Evolutionary conservation across 177 flowering plant genomes (phyloP), one percentile per base, ranked within the genome.

Genomic region (Vitis hybrid): DNA sequence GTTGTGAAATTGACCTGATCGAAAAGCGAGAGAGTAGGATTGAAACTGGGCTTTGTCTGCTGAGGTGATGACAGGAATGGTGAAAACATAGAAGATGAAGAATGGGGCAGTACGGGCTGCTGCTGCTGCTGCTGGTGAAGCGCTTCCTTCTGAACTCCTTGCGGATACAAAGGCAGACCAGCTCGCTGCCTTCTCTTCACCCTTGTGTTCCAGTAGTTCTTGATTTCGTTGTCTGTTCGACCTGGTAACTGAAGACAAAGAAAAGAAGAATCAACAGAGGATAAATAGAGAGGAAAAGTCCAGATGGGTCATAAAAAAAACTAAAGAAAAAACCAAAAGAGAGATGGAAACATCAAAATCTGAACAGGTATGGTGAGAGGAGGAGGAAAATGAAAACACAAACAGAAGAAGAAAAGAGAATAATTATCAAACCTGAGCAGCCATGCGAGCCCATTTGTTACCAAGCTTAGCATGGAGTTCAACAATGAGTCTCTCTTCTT

Each of bases 401-500:
- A 48, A 18, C 66, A 65, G 34, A 40, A 67, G 34, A 19, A 45
- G 54, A 63, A n/a, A 60, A 26, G 49, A 32, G 3, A 60, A 17
- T 12, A 9, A n/a, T 17, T 2, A 19, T 12, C 6, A 26, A 61
- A 82, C 90, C 86, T 87, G 84, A 68, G 85, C 45, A 17, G 88
- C 88, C 88, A 87, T 85, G 30, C 85, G 85, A 78, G 90, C 90
- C 90, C 90, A 87, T 74, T 87, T 87, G 78, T 85, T 87, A 23
- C 88, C 90, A 23, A 81, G 72, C 68, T 76, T 80, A 56, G 88
- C 77, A 78, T 87, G 90, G 34, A 85, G 83, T 7, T 83, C 79
- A 65, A 85, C 62, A 66, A 87, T 85, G 72, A 74, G 69, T 3
- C 65, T 45, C 68, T 87, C 90, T 32, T 87, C 90, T 19, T 83